Evolutionary conservation across 257 asterid genomes (phyloP), one percentile per base, ranked within the genome.

Genomic region (Gentiana dahurica): DNA sequence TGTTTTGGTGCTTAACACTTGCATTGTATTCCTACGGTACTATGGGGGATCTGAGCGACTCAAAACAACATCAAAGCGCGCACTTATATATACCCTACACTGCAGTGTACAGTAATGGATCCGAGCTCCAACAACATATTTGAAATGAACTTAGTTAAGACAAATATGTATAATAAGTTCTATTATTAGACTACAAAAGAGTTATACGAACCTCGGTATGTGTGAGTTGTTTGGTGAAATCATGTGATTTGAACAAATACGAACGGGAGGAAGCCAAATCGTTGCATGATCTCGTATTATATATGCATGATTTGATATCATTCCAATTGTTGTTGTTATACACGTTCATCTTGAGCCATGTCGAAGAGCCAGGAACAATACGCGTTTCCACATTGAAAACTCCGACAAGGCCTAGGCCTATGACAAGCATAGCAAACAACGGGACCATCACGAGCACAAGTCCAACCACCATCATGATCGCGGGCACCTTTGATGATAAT

Each of bases 381-480:
- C 65, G 41, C 2, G 75, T 49, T 54, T 69, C 79, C 39, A 54
- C 49, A 12, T 57, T 45, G 39, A 67, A 77, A 34, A 64, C 63
- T 54, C 84, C 79, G 12, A 50, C 52, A 11, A 72, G 65, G 38
- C 79, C 63, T 12, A 75, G 61, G 4, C 81, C 85, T 4, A 75
- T 62, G 0, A 58, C 49, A 24, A 69, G 59, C 73, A 62, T 64
- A 60, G 72, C 15, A 33, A 68, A 64, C 24, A 71, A 35, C 7
- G 75, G 67, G 2, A 71, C 4, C 54, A 65, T 52, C 36, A 68
- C 71, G 15, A 69, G 2, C 24, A 75, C 33, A 1, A 78, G 49
- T 10, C 73, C 85, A 6, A 60, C 55, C 2, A 60, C 63, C 0
- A 51, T 67, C 45, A 58, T n/a, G 3, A 45, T 44, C 34, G 68